These are phyloP conservation scores for Bjerkandera adusta DNA, from an alignment of 1,284 basidiomycete genomes.

Conservation along the genomic window DNA sequence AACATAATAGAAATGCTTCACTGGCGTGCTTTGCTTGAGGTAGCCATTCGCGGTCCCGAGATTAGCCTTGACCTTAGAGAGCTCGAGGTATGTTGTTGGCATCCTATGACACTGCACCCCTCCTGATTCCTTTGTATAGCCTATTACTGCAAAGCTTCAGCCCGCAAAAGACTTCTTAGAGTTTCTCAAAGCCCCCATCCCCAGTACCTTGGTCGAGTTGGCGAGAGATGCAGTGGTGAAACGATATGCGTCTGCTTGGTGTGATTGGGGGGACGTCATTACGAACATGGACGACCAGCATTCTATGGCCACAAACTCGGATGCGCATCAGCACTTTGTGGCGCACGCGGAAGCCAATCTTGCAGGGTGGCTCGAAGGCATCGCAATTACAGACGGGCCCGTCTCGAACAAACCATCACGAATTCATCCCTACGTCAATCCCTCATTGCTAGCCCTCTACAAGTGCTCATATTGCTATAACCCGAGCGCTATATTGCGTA, in stretches of 20 bases:
- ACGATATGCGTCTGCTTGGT: slow-evolving; percentile 38
- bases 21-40: slow-evolving; percentile 54
- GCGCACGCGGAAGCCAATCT: slow-evolving; percentile 51
- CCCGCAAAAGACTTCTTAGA: slow-evolving; percentile 47
- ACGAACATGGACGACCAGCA: slow-evolving; percentile 33
- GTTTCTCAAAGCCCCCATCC: slow-evolving; percentile 40
- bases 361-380: slow-evolving; percentile 51
- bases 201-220: slow-evolving; percentile 47
- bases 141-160: slow-evolving; percentile 33
- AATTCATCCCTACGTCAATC: slow-evolving; percentile 36
- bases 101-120: not conserved
- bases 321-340: slow-evolving; percentile 24
- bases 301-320: slow-evolving; percentile 16
- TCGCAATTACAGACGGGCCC: slow-evolving; percentile 37
- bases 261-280: slow-evolving; percentile 45
- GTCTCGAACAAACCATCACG: slow-evolving; percentile 27
- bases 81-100: slow-evolving; percentile 39
- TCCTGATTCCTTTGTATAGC: slow-evolving; percentile 19
- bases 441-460: slow-evolving; percentile 42
- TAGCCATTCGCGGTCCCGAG: slow-evolving; percentile 48
- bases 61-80: slow-evolving; percentile 46
- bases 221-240: slow-evolving; percentile 44
- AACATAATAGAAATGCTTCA: slow-evolving; percentile 55
- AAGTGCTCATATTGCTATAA: slow-evolving; percentile 56
- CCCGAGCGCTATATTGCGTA: slow-evolving; percentile 47